phyloP scores from a whole-genome alignment of 2,329 filamentous ascomycete species.

The Grosmannia penicillata region DNA sequence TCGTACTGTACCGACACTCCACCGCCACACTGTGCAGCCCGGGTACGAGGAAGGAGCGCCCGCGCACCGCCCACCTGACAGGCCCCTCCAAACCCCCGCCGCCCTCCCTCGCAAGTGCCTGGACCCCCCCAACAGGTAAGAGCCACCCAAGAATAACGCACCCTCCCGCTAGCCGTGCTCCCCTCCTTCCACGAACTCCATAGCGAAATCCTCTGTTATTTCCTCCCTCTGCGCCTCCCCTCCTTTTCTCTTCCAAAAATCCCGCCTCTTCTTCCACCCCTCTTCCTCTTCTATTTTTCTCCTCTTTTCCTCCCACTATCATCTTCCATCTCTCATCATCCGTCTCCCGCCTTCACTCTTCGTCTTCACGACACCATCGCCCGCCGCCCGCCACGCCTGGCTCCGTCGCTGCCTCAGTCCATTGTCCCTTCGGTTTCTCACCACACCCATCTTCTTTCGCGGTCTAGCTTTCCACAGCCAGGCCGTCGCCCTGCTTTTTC shows the following conservation, averaged over 20 bases:
- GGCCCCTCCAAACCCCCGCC: conserved; percentile 10
- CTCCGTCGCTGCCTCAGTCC: background rate
- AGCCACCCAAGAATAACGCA: conserved; percentile 3
- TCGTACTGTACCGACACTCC: no score
- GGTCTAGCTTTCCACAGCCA: conserved; percentile 7
- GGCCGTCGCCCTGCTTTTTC: background rate
- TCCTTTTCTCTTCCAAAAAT: conserved; percentile 11
- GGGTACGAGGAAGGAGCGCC: background rate
- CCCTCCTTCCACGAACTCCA: conserved; percentile 7
- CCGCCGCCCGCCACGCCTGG: background rate
- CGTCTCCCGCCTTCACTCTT: conserved; percentile 8
- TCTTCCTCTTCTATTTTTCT: conserved; percentile 11
- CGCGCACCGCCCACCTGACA: background rate
- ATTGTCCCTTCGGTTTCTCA: background rate
- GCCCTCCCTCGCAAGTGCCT: conserved; percentile 9
- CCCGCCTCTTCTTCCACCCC: conserved; percentile 11
- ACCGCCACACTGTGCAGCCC: background rate
- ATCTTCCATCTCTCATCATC: conserved; percentile 5
- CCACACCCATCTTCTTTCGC: background rate
- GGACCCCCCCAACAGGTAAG: background rate
- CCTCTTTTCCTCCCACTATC: conserved; percentile 10
- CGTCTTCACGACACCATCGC: background rate
- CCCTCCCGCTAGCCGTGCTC: conserved; percentile 10
- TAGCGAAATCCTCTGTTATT: conserved; percentile 7
- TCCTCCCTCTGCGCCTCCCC: conserved; percentile 8